A percentile compares a stretch with the other conserved stretches of the same genome.
Conservation (phyloP, 83 land plant species). For the Thuja plicata region DNA sequence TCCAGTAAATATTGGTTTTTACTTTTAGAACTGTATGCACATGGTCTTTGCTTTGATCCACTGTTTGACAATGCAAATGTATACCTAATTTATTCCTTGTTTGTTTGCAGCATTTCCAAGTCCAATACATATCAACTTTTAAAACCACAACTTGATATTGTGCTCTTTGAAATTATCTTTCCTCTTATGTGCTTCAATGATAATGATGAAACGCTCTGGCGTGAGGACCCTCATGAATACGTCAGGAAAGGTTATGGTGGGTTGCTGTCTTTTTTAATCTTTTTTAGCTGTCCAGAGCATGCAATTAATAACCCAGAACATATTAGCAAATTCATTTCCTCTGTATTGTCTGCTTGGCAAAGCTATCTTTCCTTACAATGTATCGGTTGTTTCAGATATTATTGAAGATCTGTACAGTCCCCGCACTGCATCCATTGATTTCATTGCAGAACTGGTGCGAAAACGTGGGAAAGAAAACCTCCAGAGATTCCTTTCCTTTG, state of each 20-base stretch:
- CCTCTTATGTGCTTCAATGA: conserved; percentile 99
- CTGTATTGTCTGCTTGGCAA: not conserved
- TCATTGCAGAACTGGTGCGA: conserved; percentile 91
- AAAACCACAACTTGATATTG: conserved; percentile 81
- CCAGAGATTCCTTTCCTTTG: conserved; percentile 81
- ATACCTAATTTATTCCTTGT: not conserved
- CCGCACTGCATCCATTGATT: conserved; percentile 96
- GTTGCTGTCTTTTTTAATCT: conserved; percentile 15
- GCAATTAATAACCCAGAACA: no score
- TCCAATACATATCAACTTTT: conserved; percentile 74
- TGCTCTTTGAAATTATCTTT: conserved; percentile 94
- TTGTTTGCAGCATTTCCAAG: conserved; percentile 81
- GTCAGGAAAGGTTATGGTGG: conserved; percentile 99
- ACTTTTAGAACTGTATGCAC: not conserved
- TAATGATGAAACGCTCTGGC: conserved; percentile 91
- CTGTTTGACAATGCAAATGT: not conserved
- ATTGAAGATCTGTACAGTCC: conserved; percentile 99
- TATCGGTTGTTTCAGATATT: conserved; percentile 62
- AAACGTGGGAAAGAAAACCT: conserved; percentile 93
- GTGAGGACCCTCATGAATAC: conserved; percentile 98
- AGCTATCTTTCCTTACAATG: not conserved
- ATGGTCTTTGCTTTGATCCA: not conserved
- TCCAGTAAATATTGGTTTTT: not conserved
- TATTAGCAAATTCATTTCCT: not conserved
- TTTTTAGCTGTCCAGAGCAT: not conserved